phyloP scores from a whole-genome alignment of 371 early-diverging fungal species.

The Mortierella polycephala region DNA sequence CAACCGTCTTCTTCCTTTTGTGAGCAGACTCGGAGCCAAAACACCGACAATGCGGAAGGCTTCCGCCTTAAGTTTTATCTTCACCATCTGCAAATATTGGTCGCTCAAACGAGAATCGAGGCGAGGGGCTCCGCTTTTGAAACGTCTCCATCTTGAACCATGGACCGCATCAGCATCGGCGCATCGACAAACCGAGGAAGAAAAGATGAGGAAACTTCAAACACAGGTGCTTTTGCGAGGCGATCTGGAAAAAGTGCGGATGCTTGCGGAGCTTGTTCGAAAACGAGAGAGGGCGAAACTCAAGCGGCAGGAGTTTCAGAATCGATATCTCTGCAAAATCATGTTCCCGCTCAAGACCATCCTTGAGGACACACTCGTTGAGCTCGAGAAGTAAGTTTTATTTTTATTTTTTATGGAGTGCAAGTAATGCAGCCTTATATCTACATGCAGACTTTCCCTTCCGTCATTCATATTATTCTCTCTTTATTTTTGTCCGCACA shows the following conservation, averaged over 20 bases:
- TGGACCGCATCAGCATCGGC: conserved; percentile 93
- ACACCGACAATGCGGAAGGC: conserved; percentile 63
- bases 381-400: conserved; percentile 68
- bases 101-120: conserved; percentile 88
- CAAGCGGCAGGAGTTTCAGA: conserved; percentile 61
- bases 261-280: conserved; percentile 86
- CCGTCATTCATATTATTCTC: too few relatives aligned
- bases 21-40: conserved; percentile 56
- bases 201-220: conserved; percentile 63
- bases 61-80: conserved; percentile 60
- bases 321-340: conserved; percentile 73
- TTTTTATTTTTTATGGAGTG: not conserved
- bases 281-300: conserved; percentile 90
- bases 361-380: conserved; percentile 69
- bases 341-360: conserved; percentile 80
- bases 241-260: conserved; percentile 89
- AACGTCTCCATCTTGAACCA: conserved; percentile 96
- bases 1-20: conserved; percentile 67
- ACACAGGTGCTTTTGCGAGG: conserved; percentile 69
- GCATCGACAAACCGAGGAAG: conserved; percentile 82
- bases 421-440: not conserved
- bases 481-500: too few relatives aligned
- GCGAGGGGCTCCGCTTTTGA: conserved; percentile 92
- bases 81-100: conserved; percentile 90
- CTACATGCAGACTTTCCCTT: not conserved